A percentile compares a stretch with the other conserved stretches of the same genome.
phyloP scores from a whole-genome alignment of 257 asterid species.

The Plantago ovata region DNA sequence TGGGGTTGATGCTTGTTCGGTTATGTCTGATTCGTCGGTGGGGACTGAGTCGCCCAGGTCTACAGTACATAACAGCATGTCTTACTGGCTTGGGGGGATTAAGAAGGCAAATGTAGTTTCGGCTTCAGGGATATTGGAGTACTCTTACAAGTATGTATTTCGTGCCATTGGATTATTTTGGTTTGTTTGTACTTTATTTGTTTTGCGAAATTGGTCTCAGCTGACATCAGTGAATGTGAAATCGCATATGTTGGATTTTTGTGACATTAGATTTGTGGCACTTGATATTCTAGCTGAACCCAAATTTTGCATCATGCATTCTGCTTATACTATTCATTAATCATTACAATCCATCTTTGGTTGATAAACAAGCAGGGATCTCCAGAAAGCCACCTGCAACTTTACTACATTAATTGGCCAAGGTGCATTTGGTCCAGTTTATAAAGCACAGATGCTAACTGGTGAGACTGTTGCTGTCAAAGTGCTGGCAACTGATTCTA shows the following conservation, averaged over 20 bases:
- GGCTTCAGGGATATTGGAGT: slow-evolving; percentile 80
- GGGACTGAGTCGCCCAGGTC: slow-evolving; percentile 79
- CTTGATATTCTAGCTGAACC: slow-evolving; percentile 5
- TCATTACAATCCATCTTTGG: slow-evolving; percentile 18
- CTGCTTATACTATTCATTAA: not conserved
- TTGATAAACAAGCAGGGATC: slow-evolving; percentile 58
- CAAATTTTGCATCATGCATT: slow-evolving; percentile 12
- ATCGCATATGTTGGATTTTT: not conserved
- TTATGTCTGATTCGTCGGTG: slow-evolving; percentile 71
- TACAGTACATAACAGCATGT: slow-evolving; percentile 34
- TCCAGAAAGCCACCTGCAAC: slow-evolving; percentile 84
- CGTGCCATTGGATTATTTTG: too few species aligned
- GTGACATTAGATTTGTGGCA: not conserved
- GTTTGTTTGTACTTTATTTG: not conserved
- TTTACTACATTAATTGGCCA: slow-evolving; percentile 85
- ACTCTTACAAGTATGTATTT: slow-evolving; percentile 67
- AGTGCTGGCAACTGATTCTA: slow-evolving; percentile 87
- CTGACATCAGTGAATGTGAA: not conserved
- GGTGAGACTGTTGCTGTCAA: slow-evolving; percentile 93
- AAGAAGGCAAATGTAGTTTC: slow-evolving; percentile 56
- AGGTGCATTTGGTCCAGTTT: slow-evolving; percentile 95
- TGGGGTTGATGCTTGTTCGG: slow-evolving; percentile 62
- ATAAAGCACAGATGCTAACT: slow-evolving; percentile 76
- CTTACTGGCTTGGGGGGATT: slow-evolving; percentile 54
- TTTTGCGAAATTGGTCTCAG: not conserved